Base-by-base conservation (phyloP, 1,284 basidiomycete genomes). In the Coniferiporia sulphurascens region DNA sequence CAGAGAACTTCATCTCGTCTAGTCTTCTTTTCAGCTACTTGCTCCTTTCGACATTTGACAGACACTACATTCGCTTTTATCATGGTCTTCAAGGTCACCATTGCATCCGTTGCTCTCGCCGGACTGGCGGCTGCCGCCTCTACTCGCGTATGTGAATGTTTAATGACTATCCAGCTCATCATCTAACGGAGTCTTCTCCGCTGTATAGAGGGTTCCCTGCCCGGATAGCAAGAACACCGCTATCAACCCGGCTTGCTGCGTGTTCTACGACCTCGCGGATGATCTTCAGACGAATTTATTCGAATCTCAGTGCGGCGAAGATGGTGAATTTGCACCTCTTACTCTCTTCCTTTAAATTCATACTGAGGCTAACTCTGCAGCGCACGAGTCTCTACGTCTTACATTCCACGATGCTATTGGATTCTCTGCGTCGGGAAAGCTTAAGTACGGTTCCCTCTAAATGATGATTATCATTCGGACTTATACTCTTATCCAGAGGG, bases 401-500 rank as follows among this genome's bases (percentile, higher is more conserved):
- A 66, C 63, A 9, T 68, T 68, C 66, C 65, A 68, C 57, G 66
- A 68, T 49, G 67, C 67, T 43, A 68, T 68, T 48, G 67, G 65
- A 1, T 66, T 67, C 59, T 66, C 64, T 5, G 3, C 22, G 27
- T 49, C 61, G 5, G 63, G 64, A 36, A 51, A 52, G n/a, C 44
- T 58, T 12, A 32, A 50, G 49, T 50, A 21, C n/a, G 49, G 6
- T 7, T 5, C 12, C 3, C 9, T 27, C 17, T 19, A 21, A 41
- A 2, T 41, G 15, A 41, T 4, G 3, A n/a, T 46, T 21, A 6
- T n/a, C 1, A 51, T 22, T 50, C 22, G 2, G 9, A 50, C 27
- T 32, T 50, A 36, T 27, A 4, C 49, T 27, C 8, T 15, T 36
- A n/a, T 12, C 8, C 19, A 58, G 49, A 22, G 61, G 61, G 9